Percentiles rank a stretch among this genome's conserved stretches.
Conservation (phyloP, 331 rosid species). For the Cucumis variabilis region DNA sequence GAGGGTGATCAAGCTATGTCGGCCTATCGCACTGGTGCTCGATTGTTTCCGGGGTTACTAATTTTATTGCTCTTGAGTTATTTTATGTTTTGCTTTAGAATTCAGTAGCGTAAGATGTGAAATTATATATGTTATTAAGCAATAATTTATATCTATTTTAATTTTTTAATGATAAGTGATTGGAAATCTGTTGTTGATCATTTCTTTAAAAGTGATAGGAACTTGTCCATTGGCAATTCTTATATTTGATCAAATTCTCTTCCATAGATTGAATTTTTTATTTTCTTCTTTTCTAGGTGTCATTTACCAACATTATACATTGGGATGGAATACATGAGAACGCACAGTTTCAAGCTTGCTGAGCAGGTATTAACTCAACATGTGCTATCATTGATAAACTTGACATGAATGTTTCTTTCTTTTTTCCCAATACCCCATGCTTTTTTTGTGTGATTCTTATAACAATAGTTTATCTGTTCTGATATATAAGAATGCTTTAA, state of each 20-base stretch:
- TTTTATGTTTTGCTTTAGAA: background rate
- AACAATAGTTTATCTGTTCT: background rate
- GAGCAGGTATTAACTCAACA: conserved; percentile 54
- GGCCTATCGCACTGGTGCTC: conserved; percentile 97
- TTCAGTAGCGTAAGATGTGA: background rate
- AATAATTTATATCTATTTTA: background rate
- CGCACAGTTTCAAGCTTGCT: conserved; percentile 96
- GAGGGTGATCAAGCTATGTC: conserved; percentile 99
- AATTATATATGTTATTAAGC: background rate
- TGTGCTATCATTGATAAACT: conserved; percentile 7
- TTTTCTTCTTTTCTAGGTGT: conserved; percentile 89
- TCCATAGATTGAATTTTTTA: conserved; percentile 67
- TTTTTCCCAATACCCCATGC: background rate
- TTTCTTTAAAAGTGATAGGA: background rate
- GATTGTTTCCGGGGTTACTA: conserved; percentile 94
- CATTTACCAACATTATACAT: conserved; percentile 96
- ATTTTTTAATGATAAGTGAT: conserved; percentile 9
- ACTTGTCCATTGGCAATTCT: conserved; percentile 35
- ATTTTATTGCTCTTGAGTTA: conserved; percentile 22
- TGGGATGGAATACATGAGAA: conserved; percentile 99
- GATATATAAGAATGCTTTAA: background rate
- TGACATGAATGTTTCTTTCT: background rate
- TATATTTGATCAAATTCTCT: conserved; percentile 59
- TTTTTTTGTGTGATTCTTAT: background rate
- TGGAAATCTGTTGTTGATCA: background rate